Evolutionary conservation across 2,329 filamentous ascomycete species (phyloP), one percentile per base, ranked within the genome.

Genomic region (Mollisia scopiformis): DNA sequence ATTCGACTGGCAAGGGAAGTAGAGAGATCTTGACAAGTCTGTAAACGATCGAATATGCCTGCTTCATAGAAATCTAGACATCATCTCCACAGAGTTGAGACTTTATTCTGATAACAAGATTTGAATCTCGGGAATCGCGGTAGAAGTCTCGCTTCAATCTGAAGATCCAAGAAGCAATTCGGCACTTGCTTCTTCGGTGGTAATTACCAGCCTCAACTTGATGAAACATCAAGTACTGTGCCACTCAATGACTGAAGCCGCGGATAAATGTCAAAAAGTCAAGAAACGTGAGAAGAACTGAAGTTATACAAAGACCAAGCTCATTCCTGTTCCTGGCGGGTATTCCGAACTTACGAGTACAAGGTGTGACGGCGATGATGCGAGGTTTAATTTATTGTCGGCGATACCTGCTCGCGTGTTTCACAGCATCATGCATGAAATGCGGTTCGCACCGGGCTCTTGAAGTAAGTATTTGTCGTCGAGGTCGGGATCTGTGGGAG

Each of bases 381-480:
- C 27, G 28, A 51, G 49, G 7, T 21, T 28, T 3, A 31, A 51
- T 27, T 10, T 10, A 23, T n/a, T 31, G 14, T 35, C 43, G 43
- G 23, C 43, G 43, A 47, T 47, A 47, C 43, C 14, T 46, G 8
- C 11, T 21, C 13, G 21, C 16, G 49, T 21, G 28, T 51, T 19
- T 8, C 49, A 51, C 49, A 51, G 28, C 46, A 49, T 49, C 23
- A 49, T 49, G 49, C 49, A 51, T 31, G 28, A 49, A 49, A 49
- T 49, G 28, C 46, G 46, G 46, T 28, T 49, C 46, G 23, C n/a
- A 19, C 46, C 46, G 46, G 13, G 8, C 37, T 39, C 6, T 43
- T n/a, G 39, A 43, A 23, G 16, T 8, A 21, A 19, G 37, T 21
- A 16, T n/a, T 37, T n/a, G 39, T 6, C n/a, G n/a, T 21, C n/a